Evolutionary conservation across 768 basidiomycete genomes (phyloP), one percentile per base, ranked within the genome.

Genomic region (Psilocybe tampanensis): DNA sequence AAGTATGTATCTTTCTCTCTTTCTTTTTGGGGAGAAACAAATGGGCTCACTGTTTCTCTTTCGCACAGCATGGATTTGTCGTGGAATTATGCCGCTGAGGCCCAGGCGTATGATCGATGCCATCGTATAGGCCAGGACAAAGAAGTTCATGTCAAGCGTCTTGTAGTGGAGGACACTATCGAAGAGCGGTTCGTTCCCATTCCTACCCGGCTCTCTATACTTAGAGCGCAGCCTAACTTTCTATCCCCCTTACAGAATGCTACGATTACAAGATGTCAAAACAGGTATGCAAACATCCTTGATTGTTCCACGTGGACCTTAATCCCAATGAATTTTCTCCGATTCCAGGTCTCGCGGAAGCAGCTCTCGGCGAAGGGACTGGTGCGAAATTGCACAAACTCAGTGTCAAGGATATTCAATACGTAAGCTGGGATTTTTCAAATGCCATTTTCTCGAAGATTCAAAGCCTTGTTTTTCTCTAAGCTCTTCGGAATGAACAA

Each of bases 81-180:
- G 23, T 90, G 88, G 88, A 89, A 88, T 63, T 87, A 81, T 60
- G 88, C 88, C 0, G 74, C 85, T 0, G 88, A 90, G 64, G 83
- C 84, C 0, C 89, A 90, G 61, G 88, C 88, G 5, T 81, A 80
- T 51, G 80, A 80, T 65, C 62, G 76, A 36, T 84, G 83, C 12
- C 86, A 89, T 70, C 82, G 88, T 21, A 81, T 88, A 44, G 87
- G 89, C 0, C 88, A 90, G 65, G 80, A 85, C 58, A 89, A 89
- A 65, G 71, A 80, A 24, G 89, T 90, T 1, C 81, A 76, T 60
- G 81, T 90, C 58, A 86, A 88, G 66, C 84, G 88, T 19, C 73
- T 89, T 2, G 81, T 89, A 11, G 82, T 90, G 8, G 75, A 79
- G 59, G 70, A 89, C 61, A 88, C 88, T 2, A 86, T 89, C 51